These are phyloP conservation scores for Hyparrhenia diplandra DNA, from an alignment of 176 grass and related monocot species.

Conservation along the genomic window DNA sequence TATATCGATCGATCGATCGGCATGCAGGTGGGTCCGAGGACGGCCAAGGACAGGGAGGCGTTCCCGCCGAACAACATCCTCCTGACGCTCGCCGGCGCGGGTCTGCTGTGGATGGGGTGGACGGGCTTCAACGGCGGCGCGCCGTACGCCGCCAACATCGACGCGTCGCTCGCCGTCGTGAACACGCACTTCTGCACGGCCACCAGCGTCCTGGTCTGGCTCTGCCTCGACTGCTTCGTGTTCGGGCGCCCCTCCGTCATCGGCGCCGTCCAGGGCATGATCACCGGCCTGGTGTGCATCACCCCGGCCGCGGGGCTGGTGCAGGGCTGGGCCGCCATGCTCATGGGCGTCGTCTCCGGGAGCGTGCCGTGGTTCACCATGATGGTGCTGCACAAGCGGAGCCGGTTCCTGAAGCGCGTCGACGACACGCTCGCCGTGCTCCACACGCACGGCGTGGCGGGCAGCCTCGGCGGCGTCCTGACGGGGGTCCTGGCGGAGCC, in stretches of 20 bases:
- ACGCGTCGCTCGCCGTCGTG: conserved; percentile 57
- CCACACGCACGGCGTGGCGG: too few relatives aligned
- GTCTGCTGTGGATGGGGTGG: conserved; percentile 83
- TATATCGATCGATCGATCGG: background rate
- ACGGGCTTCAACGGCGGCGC: conserved; percentile 84
- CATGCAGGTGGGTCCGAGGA: conserved; percentile 49
- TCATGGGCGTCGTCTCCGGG: too few relatives aligned
- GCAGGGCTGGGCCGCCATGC: too few relatives aligned
- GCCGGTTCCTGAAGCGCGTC: too few relatives aligned
- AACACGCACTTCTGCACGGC: conserved; percentile 89
- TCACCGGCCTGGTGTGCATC: too few relatives aligned
- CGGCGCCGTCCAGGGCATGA: conserved; percentile 29
- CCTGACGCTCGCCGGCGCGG: conserved; percentile 60
- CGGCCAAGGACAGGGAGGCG: conserved; percentile 64
- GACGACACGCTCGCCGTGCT: too few relatives aligned
- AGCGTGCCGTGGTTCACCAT: too few relatives aligned
- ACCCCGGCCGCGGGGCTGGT: too few relatives aligned
- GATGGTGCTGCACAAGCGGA: too few relatives aligned
- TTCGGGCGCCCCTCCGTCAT: conserved; percentile 71
- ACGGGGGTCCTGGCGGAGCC: too few relatives aligned
- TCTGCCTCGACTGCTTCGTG: conserved; percentile 51
- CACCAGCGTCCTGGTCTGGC: conserved; percentile 67
- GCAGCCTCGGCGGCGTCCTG: too few relatives aligned
- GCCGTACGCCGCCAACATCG: conserved; percentile 57
- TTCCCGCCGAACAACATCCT: conserved; percentile 85